Conservation (phyloP, 805 yeast genomes). For the Candida gorgasii region DNA sequence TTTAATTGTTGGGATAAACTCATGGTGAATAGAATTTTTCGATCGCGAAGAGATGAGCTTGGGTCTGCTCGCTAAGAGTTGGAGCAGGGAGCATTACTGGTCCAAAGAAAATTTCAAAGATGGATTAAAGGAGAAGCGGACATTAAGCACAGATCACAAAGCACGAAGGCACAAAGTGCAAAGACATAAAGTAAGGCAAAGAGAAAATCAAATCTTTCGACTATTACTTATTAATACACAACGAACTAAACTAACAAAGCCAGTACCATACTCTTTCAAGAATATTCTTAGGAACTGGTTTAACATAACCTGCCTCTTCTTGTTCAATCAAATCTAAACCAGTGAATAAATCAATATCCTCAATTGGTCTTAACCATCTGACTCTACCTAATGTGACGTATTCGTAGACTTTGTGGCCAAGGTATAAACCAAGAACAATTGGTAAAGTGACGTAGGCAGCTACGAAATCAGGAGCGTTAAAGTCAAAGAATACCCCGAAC, state of each 20-base stretch:
- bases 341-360: constrained; percentile 59
- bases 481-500: constrained; percentile 63
- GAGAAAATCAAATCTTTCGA: too few relatives aligned
- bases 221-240: too few relatives aligned
- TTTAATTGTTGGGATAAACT: constrained; percentile 79
- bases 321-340: constrained; percentile 64
- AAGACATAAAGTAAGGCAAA: too few relatives aligned
- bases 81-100: too few relatives aligned
- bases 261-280: constrained; percentile 50
- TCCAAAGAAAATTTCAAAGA: too few relatives aligned
- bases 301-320: constrained; percentile 42
- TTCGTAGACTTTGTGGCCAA: constrained; percentile 56
- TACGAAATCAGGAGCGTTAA: constrained; percentile 57
- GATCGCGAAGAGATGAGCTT: constrained; percentile 7
- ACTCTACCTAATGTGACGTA: constrained; percentile 26
- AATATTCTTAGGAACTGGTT: constrained; percentile 40
- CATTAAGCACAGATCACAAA: too few relatives aligned
- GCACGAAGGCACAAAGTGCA: too few relatives aligned
- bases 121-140: too few relatives aligned
- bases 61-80: constrained; percentile 7
- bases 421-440: constrained; percentile 50
- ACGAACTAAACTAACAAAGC: constrained; percentile 25
- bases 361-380: constrained; percentile 49
- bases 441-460: constrained; percentile 75
- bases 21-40: constrained; percentile 23